Base-by-base conservation (phyloP, 495 filamentous ascomycete species). In the Talaromyces adpressus region DNA sequence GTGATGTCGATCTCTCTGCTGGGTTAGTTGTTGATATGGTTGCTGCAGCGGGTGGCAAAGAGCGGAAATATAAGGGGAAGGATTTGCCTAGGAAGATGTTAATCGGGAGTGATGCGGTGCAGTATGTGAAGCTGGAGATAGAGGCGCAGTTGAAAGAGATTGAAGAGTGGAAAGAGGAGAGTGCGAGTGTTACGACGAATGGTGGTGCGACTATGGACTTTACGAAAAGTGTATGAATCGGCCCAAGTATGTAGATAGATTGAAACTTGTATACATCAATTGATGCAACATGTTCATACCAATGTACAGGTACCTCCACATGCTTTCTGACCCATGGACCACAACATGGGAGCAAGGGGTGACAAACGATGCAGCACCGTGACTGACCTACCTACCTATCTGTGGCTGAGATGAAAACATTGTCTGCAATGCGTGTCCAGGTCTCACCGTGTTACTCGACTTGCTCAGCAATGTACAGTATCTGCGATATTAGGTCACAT, bases 1-100 rank as follows among this genome's bases (percentile, higher is more conserved):
- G 65, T 32, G 66, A 71, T 36, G 70, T 70, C 9, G 65, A 70
- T 36, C 54, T 58, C 4, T 73, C 70, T 62, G 69, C 67, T 18
- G 57, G 39, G 23, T 49, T 70, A 36, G 62, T 71, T 16, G 66
- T 71, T 52, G 62, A 72, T 18, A 34, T 27, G 27, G 61, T 74
- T n/a, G 39, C 64, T 36, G 53, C 20, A 14, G 11, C 51, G 6
- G 49, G 49, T 23, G 49, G 49, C 18, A 22, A 52, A 23, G 49
- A 52, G 22, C 49, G 49, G 36, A 41, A 41, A 41, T 41, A 52
- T 7, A 23, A 14, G 27, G 51, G 9, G 3, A 54, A 54, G 22
- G 25, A 54, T 2, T 30, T 72, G 34, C 70, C 72, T 4, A 60
- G 16, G 7, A 62, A 66, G n/a, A 47, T 74, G 47, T 53, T 72